Base-by-base conservation (phyloP, 2,329 filamentous ascomycete genomes). In the Aspergillus amoenus region DNA sequence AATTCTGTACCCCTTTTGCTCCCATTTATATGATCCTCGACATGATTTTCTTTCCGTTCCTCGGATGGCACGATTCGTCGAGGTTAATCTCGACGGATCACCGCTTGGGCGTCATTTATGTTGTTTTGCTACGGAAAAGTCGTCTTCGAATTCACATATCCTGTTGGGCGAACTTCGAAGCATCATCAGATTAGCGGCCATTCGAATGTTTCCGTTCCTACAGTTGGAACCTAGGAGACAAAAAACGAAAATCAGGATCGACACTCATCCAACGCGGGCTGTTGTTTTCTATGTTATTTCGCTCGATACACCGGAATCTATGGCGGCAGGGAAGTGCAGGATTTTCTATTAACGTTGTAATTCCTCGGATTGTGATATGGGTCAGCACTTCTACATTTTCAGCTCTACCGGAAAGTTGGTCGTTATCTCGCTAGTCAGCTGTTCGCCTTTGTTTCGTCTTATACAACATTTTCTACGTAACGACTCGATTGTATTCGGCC, bases 301-400 rank as follows among this genome's bases (percentile, higher is more conserved):
- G 67, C 70, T 69, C 71, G 65, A 69, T 68, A 71, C 63, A 69
- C 65, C 69, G 70, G 70, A 66, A 71, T 66, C 66, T 70, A 44
- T 76, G 72, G 74, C 74, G 73, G 71, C 73, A 74, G 70, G 72
- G 68, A 71, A 71, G 66, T 70, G 59, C 54, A 68, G 71, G 55
- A 61, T 65, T 60, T 64, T 67, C 65, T 65, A 68, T 66, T 70
- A 70, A 73, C 74, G 72, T 74, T 77, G 74, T 77, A 77, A 76
- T 76, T 74, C 72, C 69, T 68, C 70, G 68, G 73, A 71, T 73
- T 76, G 63, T 76, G 71, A 74, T 68, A 70, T 75, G 72, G 51
- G 64, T 72, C 74, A 76, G 70, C 73, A 75, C 69, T 73, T 56
- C 66, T 68, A 66, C 67, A 65, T 69, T 72, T 63, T 57, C 66